These are phyloP conservation scores for Neurospora sp. DNA, from an alignment of 495 filamentous ascomycete genomes.

Conservation along the genomic window DNA sequence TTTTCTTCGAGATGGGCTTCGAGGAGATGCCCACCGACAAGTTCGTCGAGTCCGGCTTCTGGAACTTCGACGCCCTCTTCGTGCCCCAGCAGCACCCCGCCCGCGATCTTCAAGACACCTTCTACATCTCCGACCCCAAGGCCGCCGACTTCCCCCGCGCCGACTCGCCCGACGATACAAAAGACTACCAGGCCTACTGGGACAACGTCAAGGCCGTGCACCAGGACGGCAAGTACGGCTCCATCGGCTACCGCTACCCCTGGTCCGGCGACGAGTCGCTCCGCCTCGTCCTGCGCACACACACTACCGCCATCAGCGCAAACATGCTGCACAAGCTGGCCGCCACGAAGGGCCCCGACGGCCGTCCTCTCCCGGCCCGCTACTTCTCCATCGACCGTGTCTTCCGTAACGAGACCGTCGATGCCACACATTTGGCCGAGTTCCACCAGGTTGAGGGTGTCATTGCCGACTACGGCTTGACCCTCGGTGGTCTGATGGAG, in stretches of 20 bases:
- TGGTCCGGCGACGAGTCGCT: slow-evolving; percentile 85
- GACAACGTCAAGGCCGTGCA: slow-evolving; percentile 78
- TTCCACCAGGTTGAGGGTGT: slow-evolving; percentile 99
- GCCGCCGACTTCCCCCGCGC: slow-evolving; percentile 61
- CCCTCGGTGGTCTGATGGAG: slow-evolving; percentile 84
- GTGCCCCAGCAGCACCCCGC: slow-evolving; percentile 97
- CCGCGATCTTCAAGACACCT: slow-evolving; percentile 92
- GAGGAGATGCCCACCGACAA: slow-evolving; percentile 73
- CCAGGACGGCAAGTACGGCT: slow-evolving; percentile 77
- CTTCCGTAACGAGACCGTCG: slow-evolving; percentile 80
- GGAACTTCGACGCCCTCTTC: slow-evolving; percentile 95
- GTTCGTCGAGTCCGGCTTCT: slow-evolving; percentile 93
- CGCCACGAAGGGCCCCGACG: slow-evolving; percentile 42
- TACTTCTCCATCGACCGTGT: slow-evolving; percentile 98
- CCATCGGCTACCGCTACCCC: slow-evolving; percentile 89
- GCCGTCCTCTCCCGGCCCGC: slow-evolving; percentile 55
- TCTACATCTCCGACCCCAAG: slow-evolving; percentile 88
- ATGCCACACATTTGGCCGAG: slow-evolving; percentile 92
- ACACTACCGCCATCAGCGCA: slow-evolving; percentile 85
- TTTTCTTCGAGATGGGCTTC: slow-evolving; percentile 93
- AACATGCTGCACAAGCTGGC: slow-evolving; percentile 86
- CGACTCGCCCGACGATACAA: slow-evolving; percentile 46
- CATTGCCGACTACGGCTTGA: slow-evolving; percentile 88
- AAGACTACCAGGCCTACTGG: slow-evolving; percentile 78
- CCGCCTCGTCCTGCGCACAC: slow-evolving; percentile 83